Evolutionary conservation across 148 eudicot species (phyloP).

Genomic region (Dianthus caryophyllus): DNA sequence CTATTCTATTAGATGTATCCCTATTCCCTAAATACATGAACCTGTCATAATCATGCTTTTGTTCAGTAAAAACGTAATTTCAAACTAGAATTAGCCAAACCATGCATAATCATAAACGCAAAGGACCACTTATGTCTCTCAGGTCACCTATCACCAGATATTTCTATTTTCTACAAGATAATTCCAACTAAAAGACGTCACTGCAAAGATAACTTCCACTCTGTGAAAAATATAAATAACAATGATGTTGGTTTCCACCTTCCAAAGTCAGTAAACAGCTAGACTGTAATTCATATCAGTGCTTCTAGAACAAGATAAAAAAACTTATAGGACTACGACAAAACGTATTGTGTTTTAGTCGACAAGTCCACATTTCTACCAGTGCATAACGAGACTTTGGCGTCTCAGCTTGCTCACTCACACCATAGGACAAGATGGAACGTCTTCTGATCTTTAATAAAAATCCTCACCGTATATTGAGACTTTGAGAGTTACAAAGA

Average conservation of each 20-base stretch:
- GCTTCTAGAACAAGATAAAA: background rate
- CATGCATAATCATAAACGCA: background rate
- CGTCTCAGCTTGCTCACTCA: conserved; percentile 6
- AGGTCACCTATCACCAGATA: background rate
- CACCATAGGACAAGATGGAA: background rate
- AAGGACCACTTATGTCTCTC: background rate
- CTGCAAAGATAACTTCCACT: background rate
- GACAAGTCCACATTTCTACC: background rate
- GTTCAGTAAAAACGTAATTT: background rate
- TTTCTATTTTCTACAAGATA: background rate
- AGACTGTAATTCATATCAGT: background rate
- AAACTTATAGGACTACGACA: background rate
- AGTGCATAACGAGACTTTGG: background rate
- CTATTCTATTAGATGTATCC: background rate
- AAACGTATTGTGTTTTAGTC: background rate
- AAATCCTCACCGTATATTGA: background rate
- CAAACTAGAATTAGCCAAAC: background rate
- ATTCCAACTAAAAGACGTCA: background rate
- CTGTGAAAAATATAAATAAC: background rate
- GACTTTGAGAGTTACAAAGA: no score
- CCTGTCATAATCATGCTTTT: background rate
- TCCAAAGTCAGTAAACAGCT: background rate
- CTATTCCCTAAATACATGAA: background rate
- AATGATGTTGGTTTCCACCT: background rate
- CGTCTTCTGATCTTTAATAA: background rate